phyloP scores from a whole-genome alignment of 495 filamentous ascomycete genomes.

The Parachaetomium inaequale region DNA sequence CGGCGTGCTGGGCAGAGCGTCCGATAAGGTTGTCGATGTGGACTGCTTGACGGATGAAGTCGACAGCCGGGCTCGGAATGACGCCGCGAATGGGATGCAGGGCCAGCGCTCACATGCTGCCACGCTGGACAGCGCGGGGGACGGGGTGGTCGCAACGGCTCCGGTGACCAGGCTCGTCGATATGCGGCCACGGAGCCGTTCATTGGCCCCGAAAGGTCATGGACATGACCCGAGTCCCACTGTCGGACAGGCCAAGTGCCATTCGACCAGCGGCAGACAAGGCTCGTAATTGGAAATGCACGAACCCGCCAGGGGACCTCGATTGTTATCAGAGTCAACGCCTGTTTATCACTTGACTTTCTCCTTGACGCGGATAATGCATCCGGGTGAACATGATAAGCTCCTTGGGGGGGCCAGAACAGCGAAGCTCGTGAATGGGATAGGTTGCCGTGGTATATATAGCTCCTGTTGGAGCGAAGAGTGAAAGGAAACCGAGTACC shows the following conservation, averaged over 20 bases:
- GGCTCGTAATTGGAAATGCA: too few relatives aligned
- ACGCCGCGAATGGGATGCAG: not conserved
- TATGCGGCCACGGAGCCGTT: not conserved
- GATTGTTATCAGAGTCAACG: too few relatives aligned
- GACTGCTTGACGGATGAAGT: not conserved
- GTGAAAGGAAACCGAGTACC: too few relatives aligned
- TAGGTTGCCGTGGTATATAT: too few relatives aligned
- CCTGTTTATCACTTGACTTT: too few relatives aligned
- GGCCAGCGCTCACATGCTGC: conserved; percentile 9
- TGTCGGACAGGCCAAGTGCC: not conserved
- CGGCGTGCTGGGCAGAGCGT: not conserved
- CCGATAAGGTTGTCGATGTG: not conserved
- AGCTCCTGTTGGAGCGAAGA: too few relatives aligned
- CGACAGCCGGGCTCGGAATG: not conserved
- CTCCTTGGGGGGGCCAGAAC: too few relatives aligned
- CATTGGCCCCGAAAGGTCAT: conserved; percentile 1
- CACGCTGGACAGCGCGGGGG: conserved; percentile 1
- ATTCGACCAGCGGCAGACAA: not conserved
- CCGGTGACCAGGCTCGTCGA: not conserved
- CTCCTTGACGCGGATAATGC: too few relatives aligned
- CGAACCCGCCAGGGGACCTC: too few relatives aligned
- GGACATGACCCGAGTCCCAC: not conserved
- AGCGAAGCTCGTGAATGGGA: too few relatives aligned
- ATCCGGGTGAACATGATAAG: too few relatives aligned
- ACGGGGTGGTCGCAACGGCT: not conserved